These are phyloP conservation scores for Tetraselmis chui DNA, from an alignment of 139 green algal genomes.

Conservation along the genomic window DNA sequence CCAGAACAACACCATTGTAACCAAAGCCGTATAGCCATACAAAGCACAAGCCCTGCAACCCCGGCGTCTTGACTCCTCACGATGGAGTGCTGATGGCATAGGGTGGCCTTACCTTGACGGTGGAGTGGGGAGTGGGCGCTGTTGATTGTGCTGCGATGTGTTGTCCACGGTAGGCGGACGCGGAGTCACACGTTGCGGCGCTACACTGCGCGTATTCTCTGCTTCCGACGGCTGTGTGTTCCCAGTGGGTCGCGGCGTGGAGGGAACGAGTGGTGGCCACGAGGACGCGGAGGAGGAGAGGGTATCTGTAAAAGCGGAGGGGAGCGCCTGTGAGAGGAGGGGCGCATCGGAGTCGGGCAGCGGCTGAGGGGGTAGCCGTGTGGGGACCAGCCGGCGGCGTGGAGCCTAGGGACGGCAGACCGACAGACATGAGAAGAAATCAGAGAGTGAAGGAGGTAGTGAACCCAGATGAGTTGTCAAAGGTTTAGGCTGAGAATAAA, in stretches of 20 bases:
- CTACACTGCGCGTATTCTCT: background rate
- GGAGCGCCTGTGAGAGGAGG: background rate
- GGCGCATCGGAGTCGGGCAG: background rate
- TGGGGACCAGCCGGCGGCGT: background rate
- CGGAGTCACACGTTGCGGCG: background rate
- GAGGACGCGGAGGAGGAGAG: background rate
- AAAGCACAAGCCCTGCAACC: no score
- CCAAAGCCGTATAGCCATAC: no score
- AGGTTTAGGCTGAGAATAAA: background rate
- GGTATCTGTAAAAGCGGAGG: background rate
- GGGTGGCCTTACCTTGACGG: no score
- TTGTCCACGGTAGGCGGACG: no score
- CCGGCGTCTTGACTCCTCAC: no score
- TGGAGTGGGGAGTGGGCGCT: no score
- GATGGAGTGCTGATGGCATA: no score
- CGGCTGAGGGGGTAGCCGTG: background rate
- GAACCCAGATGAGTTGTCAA: background rate
- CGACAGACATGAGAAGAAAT: background rate
- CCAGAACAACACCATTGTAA: no score
- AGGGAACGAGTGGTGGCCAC: no score
- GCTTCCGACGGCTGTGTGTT: background rate
- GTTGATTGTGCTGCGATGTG: no score
- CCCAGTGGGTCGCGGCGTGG: background rate
- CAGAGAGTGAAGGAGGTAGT: no score
- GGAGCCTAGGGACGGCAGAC: background rate